Base-by-base conservation (phyloP, 345 rosid genomes). In the Eucalyptus caleyi region DNA sequence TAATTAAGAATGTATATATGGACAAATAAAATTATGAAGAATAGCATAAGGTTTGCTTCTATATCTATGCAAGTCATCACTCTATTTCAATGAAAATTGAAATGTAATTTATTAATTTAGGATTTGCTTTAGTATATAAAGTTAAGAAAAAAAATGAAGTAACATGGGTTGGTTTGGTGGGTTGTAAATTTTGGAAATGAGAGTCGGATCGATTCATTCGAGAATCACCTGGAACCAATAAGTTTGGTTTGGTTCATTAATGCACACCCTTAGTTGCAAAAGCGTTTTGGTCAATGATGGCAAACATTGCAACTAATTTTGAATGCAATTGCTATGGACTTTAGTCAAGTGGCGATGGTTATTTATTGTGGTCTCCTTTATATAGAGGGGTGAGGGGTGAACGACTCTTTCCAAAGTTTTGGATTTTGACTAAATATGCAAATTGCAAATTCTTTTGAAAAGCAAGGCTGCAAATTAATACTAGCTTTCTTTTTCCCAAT, bases 221-320 rank as follows among this genome's bases (percentile, higher is more conserved):
- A 2, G 13, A 56, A 11, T 3, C 62, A 56, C 13, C 1, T 6
- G 0, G 0, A 56, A 56, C 14, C 30, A 56, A 11, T 56, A 9
- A 2, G 21, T 56, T 56, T 24, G 30, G 30, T 56, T 23, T 10
- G 30, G 30, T 56, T 56, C 62, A 56, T 23, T 56, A 1, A 56
- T 56, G 62, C 30, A 24, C 13, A 11, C 14, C 30, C 62, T 11
- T 24, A 4, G 5, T 0, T 23, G 34, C 18, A 13, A 8, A 11
- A 67, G 11, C 6, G 0, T 34, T n/a, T n/a, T 6, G 11, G 6
- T n/a, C 1, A 3, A 2, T 62, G 40, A 19, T 16, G 80, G 40
- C 23, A 0, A 67, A 32, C 23, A 32, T 67, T 32, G 42, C 40
- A 18, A 5, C 2, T 32, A 2, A n/a, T 67, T 16, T 67, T 67